These are phyloP conservation scores for Podaxis rugospora DNA, from an alignment of 768 basidiomycete genomes.

Conservation along the genomic window DNA sequence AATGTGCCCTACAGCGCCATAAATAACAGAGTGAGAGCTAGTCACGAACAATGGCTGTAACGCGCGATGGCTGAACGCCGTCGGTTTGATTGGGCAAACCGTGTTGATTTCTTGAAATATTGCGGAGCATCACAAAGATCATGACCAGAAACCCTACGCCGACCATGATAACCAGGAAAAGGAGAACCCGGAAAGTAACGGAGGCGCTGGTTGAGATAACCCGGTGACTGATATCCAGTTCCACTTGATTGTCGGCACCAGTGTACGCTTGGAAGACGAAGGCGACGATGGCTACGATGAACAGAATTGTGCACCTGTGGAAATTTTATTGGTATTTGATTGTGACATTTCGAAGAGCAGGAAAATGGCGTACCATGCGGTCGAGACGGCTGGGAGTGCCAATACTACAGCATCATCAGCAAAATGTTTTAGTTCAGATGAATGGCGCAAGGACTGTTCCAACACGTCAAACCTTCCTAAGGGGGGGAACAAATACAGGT, in stretches of 20 bases:
- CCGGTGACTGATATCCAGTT: not conserved
- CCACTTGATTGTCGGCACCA: not conserved
- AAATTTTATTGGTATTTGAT: not conserved
- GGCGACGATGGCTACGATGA: not conserved
- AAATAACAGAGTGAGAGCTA: not conserved
- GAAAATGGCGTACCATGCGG: not conserved
- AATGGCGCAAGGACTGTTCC: not conserved
- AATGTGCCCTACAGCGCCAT: not conserved
- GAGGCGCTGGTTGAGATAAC: not conserved
- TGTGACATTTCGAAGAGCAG: not conserved
- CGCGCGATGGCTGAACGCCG: not conserved
- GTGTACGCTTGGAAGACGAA: not conserved
- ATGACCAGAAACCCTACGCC: not conserved
- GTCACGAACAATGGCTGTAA: not conserved
- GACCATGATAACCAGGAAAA: not conserved
- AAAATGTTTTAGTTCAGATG: not conserved
- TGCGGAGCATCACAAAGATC: not conserved
- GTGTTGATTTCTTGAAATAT: not conserved
- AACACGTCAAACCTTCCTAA: not conserved
- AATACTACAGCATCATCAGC: not conserved
- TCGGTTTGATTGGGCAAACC: not conserved
- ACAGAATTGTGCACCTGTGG: slow-evolving; percentile 2
- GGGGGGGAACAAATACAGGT: not conserved
- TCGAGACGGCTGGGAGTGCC: slow-evolving; percentile 6
- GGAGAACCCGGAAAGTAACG: not conserved